phyloP scores from a whole-genome alignment of 495 filamentous ascomycete genomes.

The Cryomyces antarcticus region DNA sequence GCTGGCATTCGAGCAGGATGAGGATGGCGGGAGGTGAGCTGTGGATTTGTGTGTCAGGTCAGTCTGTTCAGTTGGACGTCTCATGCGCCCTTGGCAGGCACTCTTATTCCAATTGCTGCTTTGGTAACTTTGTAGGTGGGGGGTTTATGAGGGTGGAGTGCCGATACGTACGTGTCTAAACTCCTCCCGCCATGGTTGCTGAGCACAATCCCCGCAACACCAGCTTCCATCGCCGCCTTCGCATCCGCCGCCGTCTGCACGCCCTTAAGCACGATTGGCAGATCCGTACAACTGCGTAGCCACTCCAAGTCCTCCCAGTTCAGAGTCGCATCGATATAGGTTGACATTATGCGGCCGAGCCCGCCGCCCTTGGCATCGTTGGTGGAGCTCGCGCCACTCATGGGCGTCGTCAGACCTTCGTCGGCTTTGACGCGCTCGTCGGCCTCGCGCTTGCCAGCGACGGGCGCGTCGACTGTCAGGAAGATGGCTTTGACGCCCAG shows the following conservation, averaged over 20 bases:
- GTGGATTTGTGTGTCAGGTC: too few relatives aligned
- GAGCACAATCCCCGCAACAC: conserved; percentile 36
- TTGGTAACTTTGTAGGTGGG: too few relatives aligned
- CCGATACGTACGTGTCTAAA: conserved; percentile 40
- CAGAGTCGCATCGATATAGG: conserved; percentile 36
- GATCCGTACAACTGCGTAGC: conserved; percentile 21
- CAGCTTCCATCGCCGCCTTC: conserved; percentile 30
- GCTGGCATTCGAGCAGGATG: conserved; percentile 42
- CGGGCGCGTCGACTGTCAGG: conserved; percentile 19
- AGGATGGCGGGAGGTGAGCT: conserved; percentile 41
- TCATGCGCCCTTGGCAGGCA: too few relatives aligned
- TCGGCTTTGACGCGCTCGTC: conserved; percentile 25
- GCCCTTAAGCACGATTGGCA: conserved; percentile 38
- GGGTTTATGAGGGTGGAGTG: too few relatives aligned
- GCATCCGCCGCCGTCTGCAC: conserved; percentile 35
- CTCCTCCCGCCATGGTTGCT: conserved; percentile 41
- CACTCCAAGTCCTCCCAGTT: conserved; percentile 25
- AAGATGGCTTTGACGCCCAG: conserved; percentile 15
- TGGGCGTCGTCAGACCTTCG: conserved; percentile 33
- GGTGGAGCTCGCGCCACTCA: conserved; percentile 32
- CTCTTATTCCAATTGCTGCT: too few relatives aligned
- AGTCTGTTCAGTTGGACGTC: too few relatives aligned
- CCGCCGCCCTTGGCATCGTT: conserved; percentile 53
- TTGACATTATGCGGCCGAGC: conserved; percentile 49
- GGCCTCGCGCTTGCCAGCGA: conserved; percentile 17